Percentiles rank a stretch among this genome's conserved stretches.
These are phyloP conservation scores for Scutellaria baicalensis DNA, from an alignment of 257 asterid genomes.

Conservation along the genomic window DNA sequence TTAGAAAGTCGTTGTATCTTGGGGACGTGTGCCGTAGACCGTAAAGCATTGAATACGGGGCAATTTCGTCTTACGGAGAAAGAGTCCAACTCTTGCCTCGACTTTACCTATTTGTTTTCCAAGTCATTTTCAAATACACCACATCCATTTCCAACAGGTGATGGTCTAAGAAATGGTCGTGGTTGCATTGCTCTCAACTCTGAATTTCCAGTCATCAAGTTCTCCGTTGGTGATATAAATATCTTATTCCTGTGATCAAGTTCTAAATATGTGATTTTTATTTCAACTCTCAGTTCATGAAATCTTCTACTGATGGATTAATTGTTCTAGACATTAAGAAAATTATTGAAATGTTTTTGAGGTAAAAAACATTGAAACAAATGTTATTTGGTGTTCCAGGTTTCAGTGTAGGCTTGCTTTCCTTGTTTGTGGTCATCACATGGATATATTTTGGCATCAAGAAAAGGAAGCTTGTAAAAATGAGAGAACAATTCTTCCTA, in stretches of 20 bases:
- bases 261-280: not conserved
- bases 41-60: too few species aligned
- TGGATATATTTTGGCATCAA: slow-evolving; percentile 22
- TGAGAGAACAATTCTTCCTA: slow-evolving; percentile 39
- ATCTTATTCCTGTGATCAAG: not conserved
- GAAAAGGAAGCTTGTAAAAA: slow-evolving; percentile 18
- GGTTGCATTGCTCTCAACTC: slow-evolving; percentile 26
- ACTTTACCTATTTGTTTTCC: too few species aligned
- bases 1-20: too few species aligned
- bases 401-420: slow-evolving; percentile 13
- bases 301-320: not conserved
- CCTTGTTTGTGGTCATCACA: slow-evolving; percentile 8
- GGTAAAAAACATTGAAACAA: too few species aligned
- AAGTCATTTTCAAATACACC: too few species aligned
- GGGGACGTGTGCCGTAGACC: too few species aligned
- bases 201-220: slow-evolving; percentile 23
- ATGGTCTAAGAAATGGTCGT: not conserved
- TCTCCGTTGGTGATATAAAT: slow-evolving; percentile 24
- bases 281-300: too few species aligned
- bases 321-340: not conserved
- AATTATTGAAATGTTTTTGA: not conserved
- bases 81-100: too few species aligned
- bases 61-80: too few species aligned
- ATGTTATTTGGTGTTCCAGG: not conserved
- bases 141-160: too few species aligned